Evolutionary conservation across 2,329 filamentous ascomycete genomes (phyloP), one percentile per base, ranked within the genome.

Genomic region (Neodidymelliopsis sp.): DNA sequence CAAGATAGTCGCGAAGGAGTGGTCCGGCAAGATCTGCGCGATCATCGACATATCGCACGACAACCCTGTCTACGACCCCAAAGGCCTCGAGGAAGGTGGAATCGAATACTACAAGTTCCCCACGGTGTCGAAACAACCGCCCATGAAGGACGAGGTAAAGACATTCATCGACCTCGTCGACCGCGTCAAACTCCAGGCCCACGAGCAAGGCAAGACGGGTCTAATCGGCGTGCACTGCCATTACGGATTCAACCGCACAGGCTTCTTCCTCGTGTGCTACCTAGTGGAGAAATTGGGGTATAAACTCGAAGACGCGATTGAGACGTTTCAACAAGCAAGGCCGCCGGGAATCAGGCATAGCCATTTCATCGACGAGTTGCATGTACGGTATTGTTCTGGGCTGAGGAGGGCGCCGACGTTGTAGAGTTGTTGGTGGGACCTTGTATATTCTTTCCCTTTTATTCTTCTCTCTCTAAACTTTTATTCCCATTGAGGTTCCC

Each of bases 211-310:
- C 1, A 53, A 75, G 71, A 47, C 63, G 27, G 44, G 57, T 11
- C 45, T 87, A 36, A 83, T 96, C 40, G 92, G 88, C 2, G 90
- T 96, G 0, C 93, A 97, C 70, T 97, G 93, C 65, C 93, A 97
- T 66, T 97, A 97, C 62, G 93, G 93, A 0, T 97, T 95, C 76
- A 97, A 97, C 70, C 84, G 92, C 16, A 97, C 93, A 0, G 93
- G 93, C 0, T 96, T 93, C 70, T 89, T 97, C 67, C 84, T 97
- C 39, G 88, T 90, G 23, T 91, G 87, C 65, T 97, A 97, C 67
- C 78, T 97, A n/a, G 87, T 97, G 11, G 91, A 97, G 75, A 80
- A 85, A 35, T 83, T 88, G 59, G 86, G 84, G 0, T 92, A 84
- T 63, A 77, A 77, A 16, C 83, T 96, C 2, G 83, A 89, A 62